Percentiles rank a stretch among this genome's conserved stretches.
Evolutionary conservation across 768 basidiomycete genomes (phyloP).

Genomic region (Tephrocybe rancida): DNA sequence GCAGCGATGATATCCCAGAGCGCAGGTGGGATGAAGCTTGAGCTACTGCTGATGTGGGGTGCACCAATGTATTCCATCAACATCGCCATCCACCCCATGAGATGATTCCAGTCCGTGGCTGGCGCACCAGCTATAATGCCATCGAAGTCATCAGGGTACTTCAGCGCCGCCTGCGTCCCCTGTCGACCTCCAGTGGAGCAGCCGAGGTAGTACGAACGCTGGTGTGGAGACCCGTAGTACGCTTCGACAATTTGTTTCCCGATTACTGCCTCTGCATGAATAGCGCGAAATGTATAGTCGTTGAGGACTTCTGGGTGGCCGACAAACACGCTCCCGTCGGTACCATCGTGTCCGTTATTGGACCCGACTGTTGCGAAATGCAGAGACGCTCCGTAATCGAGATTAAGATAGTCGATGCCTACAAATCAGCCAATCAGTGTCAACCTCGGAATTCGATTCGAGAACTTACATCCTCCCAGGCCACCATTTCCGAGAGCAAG

Average conservation of each 20-base stretch:
- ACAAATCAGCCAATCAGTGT: background rate
- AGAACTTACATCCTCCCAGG: background rate
- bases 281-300: constrained; percentile 13
- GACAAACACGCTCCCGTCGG: background rate
- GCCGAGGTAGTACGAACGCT: constrained; percentile 14
- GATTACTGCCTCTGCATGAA: constrained; percentile 7
- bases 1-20: constrained; percentile 7
- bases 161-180: constrained; percentile 13
- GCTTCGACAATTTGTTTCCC: constrained; percentile 14
- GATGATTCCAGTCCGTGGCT: constrained; percentile 5
- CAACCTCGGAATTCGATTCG: too few relatives aligned
- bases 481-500: constrained; percentile 11
- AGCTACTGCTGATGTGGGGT: background rate
- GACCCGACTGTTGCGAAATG: constrained; percentile 7
- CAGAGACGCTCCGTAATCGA: constrained; percentile 9
- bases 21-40: background rate
- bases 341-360: constrained; percentile 10
- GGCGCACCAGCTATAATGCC: constrained; percentile 11
- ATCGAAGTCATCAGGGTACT: constrained; percentile 14
- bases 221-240: constrained; percentile 10
- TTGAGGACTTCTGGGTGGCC: constrained; percentile 9
- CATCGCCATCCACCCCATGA: background rate
- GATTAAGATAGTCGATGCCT: constrained; percentile 5
- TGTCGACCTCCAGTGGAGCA: constrained; percentile 18
- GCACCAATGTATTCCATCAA: background rate